Evolutionary conservation across 306 rosid species (phyloP).

Genomic region (Castanopsis chinensis): DNA sequence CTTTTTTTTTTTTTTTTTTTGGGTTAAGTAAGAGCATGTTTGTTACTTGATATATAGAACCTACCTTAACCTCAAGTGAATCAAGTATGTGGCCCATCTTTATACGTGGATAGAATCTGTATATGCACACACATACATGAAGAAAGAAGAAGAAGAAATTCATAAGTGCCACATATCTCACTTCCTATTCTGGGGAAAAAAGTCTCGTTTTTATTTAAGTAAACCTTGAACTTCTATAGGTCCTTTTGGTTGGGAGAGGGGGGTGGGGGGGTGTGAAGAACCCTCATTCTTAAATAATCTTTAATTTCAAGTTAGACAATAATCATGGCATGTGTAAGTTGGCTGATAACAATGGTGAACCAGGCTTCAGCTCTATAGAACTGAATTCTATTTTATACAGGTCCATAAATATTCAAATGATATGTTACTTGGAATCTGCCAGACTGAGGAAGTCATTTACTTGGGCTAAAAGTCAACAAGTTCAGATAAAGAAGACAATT

Average conservation of each 20-base stretch:
- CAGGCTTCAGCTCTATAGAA: no score
- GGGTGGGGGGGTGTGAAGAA: not conserved
- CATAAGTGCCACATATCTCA: not conserved
- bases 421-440: not conserved
- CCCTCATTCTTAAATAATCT: not conserved
- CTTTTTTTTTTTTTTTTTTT: no score
- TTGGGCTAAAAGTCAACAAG: not conserved
- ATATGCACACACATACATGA: not conserved
- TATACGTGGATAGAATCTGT: not conserved
- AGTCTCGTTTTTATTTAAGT: not conserved
- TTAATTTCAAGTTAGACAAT: not conserved
- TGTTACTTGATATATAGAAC: not conserved
- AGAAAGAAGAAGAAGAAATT: not conserved
- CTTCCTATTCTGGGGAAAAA: not conserved
- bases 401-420: not conserved
- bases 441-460: not conserved
- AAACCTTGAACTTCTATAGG: not conserved
- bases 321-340: not conserved
- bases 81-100: conserved; percentile 4
- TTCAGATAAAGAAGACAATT: not conserved
- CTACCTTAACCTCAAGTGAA: conserved; percentile 2
- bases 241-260: not conserved
- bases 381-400: not conserved
- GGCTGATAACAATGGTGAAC: not conserved
- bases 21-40: no score